A percentile compares a stretch with the other conserved stretches of the same genome.
Evolutionary conservation across 2,329 filamentous ascomycete species (phyloP).

Genomic region (Colletotrichum liriopes): DNA sequence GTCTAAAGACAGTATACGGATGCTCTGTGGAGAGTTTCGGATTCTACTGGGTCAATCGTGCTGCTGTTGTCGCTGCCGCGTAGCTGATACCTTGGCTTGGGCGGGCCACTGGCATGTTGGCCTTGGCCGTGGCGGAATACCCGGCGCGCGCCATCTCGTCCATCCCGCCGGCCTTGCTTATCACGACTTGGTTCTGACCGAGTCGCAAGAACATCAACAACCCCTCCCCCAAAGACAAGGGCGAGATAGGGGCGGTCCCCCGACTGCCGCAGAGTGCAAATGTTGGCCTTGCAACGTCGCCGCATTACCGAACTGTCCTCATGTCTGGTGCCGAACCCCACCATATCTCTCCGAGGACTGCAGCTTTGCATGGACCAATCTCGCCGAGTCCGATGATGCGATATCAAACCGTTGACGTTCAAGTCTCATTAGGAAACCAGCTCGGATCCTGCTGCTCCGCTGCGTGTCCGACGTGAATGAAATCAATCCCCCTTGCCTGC

Average conservation of each 20-base stretch:
- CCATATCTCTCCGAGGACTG: not conserved
- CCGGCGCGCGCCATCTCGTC: not conserved
- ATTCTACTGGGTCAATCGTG: conserved; percentile 11
- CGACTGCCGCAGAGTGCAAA: conserved; percentile 4
- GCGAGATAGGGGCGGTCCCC: not conserved
- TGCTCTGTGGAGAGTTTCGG: conserved; percentile 22
- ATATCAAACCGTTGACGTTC: not conserved
- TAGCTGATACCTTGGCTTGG: not conserved
- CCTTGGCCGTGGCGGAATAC: not conserved
- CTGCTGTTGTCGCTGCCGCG: not conserved
- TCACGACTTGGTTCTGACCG: conserved; percentile 32
- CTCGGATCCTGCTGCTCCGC: conserved; percentile 13
- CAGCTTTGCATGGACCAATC: conserved; percentile 1
- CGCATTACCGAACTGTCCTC: not conserved
- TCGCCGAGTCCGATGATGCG: conserved; percentile 9
- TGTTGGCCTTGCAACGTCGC: not conserved
- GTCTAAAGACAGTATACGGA: not conserved
- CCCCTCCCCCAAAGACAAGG: no score
- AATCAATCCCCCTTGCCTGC: conserved; percentile 15
- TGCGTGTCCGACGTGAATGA: not conserved
- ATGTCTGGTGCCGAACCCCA: conserved; percentile 6
- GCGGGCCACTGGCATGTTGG: not conserved
- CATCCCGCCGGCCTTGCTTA: conserved; percentile 4
- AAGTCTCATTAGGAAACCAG: not conserved
- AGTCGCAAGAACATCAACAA: conserved; percentile 10